phyloP scores from a whole-genome alignment of 2,329 filamentous ascomycete species.

The Curvularia lunata region DNA sequence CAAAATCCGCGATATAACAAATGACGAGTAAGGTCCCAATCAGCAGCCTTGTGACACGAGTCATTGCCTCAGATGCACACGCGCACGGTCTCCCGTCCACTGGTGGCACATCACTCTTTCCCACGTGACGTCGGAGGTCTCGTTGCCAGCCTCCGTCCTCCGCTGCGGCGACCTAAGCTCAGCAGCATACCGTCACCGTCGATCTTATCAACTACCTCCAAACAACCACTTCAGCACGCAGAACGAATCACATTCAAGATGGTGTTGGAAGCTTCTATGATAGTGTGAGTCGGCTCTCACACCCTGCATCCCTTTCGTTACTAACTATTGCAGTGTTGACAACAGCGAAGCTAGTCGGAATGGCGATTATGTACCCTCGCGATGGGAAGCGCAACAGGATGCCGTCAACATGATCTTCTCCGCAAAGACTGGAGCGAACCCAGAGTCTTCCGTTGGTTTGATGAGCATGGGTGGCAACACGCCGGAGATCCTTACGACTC shows the following conservation, averaged over 20 bases:
- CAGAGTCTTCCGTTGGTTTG: conserved; percentile 93
- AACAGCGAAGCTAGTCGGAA: conserved; percentile 99
- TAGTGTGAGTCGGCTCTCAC: conserved; percentile 64
- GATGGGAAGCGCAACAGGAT: conserved; percentile 96
- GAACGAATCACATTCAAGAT: conserved; percentile 65
- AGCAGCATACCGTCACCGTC: conserved; percentile 25
- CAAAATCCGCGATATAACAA: not conserved
- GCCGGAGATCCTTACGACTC: conserved; percentile 94
- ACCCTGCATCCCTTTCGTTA: conserved; percentile 22
- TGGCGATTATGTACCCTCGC: conserved; percentile 87
- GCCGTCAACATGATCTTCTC: conserved; percentile 95
- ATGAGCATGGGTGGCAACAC: conserved; percentile 99
- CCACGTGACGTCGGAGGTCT: conserved; percentile 17
- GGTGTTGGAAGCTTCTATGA: conserved; percentile 99
- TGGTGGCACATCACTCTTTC: not conserved
- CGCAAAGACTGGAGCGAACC: conserved; percentile 92
- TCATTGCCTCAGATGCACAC: conserved; percentile 1
- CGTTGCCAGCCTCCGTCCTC: conserved; percentile 27
- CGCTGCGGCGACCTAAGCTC: conserved; percentile 30
- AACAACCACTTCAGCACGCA: conserved; percentile 9
- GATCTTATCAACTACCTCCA: conserved; percentile 18
- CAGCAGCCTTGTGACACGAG: not conserved
- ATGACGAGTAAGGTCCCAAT: conserved; percentile 4
- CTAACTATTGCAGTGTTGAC: conserved; percentile 70
- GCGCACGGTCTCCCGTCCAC: conserved; percentile 16